phyloP scores from a whole-genome alignment of 192 early-diverging fungal genomes.

The Coemansia sp. region DNA sequence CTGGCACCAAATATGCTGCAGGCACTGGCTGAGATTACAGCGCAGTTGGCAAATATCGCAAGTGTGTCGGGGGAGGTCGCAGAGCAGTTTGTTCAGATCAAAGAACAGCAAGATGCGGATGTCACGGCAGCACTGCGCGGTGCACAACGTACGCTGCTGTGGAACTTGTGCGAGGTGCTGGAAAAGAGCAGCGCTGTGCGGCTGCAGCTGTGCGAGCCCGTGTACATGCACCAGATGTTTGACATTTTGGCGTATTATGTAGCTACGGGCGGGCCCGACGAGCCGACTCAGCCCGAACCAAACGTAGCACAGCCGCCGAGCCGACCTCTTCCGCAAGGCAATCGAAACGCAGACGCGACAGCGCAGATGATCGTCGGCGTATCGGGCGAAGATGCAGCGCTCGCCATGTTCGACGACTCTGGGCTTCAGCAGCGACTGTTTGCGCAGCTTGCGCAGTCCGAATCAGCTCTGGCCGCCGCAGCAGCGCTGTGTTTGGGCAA shows the following conservation, averaged over 20 bases:
- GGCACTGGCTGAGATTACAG: constrained; percentile 9
- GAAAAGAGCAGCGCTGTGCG: constrained; percentile 33
- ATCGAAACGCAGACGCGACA: constrained; percentile 33
- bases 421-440: constrained; percentile 17
- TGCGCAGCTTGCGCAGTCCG: constrained; percentile 1
- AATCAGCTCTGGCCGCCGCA: constrained; percentile 33
- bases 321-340: constrained; percentile 11
- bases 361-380: constrained; percentile 38
- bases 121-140: constrained; percentile 6
- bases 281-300: not conserved
- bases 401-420: constrained; percentile 30
- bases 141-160: constrained; percentile 40
- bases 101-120: not conserved
- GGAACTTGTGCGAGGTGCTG: constrained; percentile 35
- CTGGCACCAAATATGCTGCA: constrained; percentile 14
- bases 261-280: constrained; percentile 1
- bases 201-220: constrained; percentile 35
- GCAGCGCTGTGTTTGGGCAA: constrained; percentile 69
- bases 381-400: constrained; percentile 44
- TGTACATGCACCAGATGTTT: constrained; percentile 23
- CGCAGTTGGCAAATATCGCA: not conserved
- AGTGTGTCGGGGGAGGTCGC: constrained; percentile 3
- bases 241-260: constrained; percentile 30
- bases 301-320: not conserved
- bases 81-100: not conserved